A percentile compares a stretch with the other conserved stretches of the same genome.
These are phyloP conservation scores for Plantago major DNA, from an alignment of 257 asterid species.

Conservation along the genomic window DNA sequence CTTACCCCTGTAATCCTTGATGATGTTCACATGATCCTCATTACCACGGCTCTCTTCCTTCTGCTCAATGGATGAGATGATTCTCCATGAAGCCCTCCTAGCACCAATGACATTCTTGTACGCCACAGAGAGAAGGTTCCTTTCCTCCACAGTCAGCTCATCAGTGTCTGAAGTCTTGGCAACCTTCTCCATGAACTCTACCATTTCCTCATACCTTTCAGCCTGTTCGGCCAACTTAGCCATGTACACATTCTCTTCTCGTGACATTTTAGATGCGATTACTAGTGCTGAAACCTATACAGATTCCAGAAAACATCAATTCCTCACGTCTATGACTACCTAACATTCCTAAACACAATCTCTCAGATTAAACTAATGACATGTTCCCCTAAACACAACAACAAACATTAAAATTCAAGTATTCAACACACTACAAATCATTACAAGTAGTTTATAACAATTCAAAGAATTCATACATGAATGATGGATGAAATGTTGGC, in stretches of 20 bases:
- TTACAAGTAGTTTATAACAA: too few species aligned
- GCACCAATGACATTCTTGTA: conserved; percentile 70
- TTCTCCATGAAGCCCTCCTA: conserved; percentile 73
- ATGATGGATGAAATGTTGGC: too few species aligned
- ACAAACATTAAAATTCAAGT: too few species aligned
- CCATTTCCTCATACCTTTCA: conserved; percentile 47
- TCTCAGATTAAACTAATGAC: too few species aligned
- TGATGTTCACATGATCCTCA: conserved; percentile 51
- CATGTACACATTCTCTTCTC: conserved; percentile 43
- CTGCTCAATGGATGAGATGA: conserved; percentile 66
- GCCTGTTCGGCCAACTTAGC: conserved; percentile 50
- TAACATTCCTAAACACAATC: too few species aligned
- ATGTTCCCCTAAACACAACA: too few species aligned
- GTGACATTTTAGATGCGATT: conserved; percentile 17
- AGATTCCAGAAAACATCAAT: neutral
- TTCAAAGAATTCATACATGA: too few species aligned
- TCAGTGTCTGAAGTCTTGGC: conserved; percentile 34
- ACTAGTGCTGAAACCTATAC: neutral
- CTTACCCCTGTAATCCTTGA: conserved; percentile 56
- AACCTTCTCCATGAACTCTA: conserved; percentile 46
- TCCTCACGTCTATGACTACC: neutral
- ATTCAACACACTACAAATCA: too few species aligned
- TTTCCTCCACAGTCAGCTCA: conserved; percentile 61
- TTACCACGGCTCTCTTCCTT: conserved; percentile 70
- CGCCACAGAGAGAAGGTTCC: conserved; percentile 62